Evolutionary conservation across 2,329 filamentous ascomycete genomes (phyloP).

Genomic region (Incumbomyces lentus): DNA sequence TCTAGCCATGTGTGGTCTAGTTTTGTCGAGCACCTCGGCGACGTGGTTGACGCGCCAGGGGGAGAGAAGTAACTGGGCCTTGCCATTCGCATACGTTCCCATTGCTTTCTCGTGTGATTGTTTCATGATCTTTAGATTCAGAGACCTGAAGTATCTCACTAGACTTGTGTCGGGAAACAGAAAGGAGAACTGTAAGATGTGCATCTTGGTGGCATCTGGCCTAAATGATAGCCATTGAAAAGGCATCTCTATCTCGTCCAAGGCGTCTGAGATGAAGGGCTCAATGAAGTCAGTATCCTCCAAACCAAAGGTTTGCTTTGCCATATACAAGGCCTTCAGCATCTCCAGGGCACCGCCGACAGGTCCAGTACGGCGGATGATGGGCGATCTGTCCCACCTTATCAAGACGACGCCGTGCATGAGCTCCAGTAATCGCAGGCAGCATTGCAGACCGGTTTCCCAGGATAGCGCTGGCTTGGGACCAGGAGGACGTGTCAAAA

Average conservation of each 20-base stretch:
- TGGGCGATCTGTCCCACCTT: conserved; percentile 68
- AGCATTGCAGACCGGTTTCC: too few relatives aligned
- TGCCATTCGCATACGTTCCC: conserved; percentile 36
- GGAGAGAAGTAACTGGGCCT: conserved; percentile 33
- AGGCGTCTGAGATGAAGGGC: conserved; percentile 62
- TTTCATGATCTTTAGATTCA: conserved; percentile 83
- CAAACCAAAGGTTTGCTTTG: conserved; percentile 53
- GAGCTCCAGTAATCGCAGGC: conserved; percentile 13
- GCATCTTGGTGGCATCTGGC: conserved; percentile 52
- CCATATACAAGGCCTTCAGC: conserved; percentile 62
- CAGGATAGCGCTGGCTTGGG: too few relatives aligned
- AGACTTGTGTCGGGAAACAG: conserved; percentile 64
- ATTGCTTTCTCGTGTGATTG: conserved; percentile 61
- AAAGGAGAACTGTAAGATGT: conserved; percentile 71
- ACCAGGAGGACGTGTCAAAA: too few relatives aligned
- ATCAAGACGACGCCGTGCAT: conserved; percentile 54
- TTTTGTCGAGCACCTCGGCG: conserved; percentile 49
- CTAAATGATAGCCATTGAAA: conserved; percentile 57
- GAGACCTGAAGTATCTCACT: conserved; percentile 73
- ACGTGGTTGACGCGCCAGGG: conserved; percentile 41
- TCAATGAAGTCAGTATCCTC: conserved; percentile 59
- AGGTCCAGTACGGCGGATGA: conserved; percentile 58
- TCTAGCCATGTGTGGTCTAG: conserved; percentile 57
- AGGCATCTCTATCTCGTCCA: conserved; percentile 67
- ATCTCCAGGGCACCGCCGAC: conserved; percentile 70